Evolutionary conservation across 1,284 basidiomycete species (phyloP), one percentile per base, ranked within the genome.

Genomic region (Ganoderma sinense): DNA sequence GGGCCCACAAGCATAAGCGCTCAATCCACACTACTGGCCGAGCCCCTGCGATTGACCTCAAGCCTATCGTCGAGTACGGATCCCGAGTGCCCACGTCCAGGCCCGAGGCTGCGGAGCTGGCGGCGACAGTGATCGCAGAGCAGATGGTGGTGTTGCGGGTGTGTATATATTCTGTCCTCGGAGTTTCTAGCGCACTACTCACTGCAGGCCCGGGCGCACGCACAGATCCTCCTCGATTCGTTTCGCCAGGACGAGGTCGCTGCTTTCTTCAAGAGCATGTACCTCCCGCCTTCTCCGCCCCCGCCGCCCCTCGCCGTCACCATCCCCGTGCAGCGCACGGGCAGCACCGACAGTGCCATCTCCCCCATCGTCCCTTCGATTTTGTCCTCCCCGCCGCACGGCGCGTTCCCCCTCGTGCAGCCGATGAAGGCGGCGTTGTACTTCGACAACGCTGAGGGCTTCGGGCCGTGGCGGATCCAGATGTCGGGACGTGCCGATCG

Each of bases 391-490:
- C 4, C 11, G 23, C 23, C 48, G 48, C 48, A 51, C 5, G 48
- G 48, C 29, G 33, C 56, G 20, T 58, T 33, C 18, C 56, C 56
- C 18, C 20, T 58, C 56, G 56, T 58, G 20, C 56, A 58, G 20
- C 84, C 86, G 0, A 80, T 88, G 79, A 87, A 84, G 63, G 80
- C 83, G 16, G 82, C 84, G 0, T 74, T 87, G 0, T 84, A 86
- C 73, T 86, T 86, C 68, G 85, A 87, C 31, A 86, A 81, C 61
- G 84, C 84, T 0, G 80, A 83, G 4, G 85, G 83, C 0, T 86
- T 88, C 48, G 88, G 88, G 0, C 82, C 85, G 55, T 89, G 88
- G 88, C 78, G 79, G 0, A 84, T 89, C 66, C 76, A 86, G 16
- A 82, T 89, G 11, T 83, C 84, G 1, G 82, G 78, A 0, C 77